Conservation (phyloP, 2,329 filamentous ascomycete genomes). For the Diplodia sapinea region DNA sequence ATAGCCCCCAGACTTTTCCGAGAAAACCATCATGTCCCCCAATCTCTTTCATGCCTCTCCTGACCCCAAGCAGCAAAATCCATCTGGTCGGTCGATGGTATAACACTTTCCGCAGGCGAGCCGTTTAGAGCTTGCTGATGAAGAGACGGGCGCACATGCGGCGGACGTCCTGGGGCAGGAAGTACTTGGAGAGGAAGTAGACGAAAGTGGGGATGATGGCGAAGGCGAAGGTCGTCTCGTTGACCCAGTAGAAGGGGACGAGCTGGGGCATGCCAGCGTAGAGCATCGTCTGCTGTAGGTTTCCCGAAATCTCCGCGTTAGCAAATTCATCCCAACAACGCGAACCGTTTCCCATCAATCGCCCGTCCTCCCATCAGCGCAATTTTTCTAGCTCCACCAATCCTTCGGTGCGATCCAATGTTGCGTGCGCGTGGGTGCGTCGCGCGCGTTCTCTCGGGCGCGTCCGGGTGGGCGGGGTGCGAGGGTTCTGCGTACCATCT, state of each 20-base stretch:
- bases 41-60: too few relatives aligned
- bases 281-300: slow-evolving; percentile 43
- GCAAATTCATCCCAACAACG: neutral
- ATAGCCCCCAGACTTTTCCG: neutral
- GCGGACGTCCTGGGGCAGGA: slow-evolving; percentile 51
- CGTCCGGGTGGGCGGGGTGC: slow-evolving; percentile 6
- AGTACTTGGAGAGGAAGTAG: slow-evolving; percentile 54
- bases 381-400: neutral
- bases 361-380: neutral
- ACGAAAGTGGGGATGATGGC: slow-evolving; percentile 51
- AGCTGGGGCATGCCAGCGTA: slow-evolving; percentile 54
- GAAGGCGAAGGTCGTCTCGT: slow-evolving; percentile 52
- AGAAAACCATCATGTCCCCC: neutral
- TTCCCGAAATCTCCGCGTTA: slow-evolving; percentile 11
- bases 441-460: neutral
- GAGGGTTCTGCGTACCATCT: slow-evolving; percentile 28
- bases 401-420: neutral
- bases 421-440: neutral
- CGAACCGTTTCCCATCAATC: neutral
- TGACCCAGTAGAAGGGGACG: slow-evolving; percentile 54
- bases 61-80: neutral
- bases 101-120: neutral
- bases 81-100: slow-evolving; percentile 20
- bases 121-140: slow-evolving; percentile 52
- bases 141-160: slow-evolving; percentile 50